These are phyloP conservation scores for Mucor sp. DNA, from an alignment of 371 early-diverging fungal genomes.

Conservation along the genomic window DNA sequence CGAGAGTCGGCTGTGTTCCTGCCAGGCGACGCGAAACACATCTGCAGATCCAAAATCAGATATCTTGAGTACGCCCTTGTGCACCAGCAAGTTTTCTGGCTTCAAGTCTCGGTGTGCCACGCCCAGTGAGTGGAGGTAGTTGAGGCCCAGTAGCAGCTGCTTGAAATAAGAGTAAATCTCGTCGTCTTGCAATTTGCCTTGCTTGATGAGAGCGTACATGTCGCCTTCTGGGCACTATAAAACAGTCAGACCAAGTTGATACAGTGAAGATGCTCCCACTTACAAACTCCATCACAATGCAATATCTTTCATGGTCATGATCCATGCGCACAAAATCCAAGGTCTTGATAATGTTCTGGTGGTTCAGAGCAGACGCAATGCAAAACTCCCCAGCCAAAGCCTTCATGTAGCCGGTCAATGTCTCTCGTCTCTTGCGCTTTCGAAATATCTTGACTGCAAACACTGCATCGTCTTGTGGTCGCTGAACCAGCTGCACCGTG, in stretches of 20 bases:
- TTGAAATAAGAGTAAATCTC: conserved; percentile 43
- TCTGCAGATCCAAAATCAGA: conserved; percentile 93
- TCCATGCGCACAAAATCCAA: conserved; percentile 39
- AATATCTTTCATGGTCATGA: conserved; percentile 32
- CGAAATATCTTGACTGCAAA: conserved; percentile 47
- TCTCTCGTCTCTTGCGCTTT: conserved; percentile 34
- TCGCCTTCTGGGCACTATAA: conserved; percentile 45
- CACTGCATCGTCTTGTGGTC: not conserved
- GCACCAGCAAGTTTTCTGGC: conserved; percentile 64
- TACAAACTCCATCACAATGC: conserved; percentile 53
- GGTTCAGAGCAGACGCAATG: conserved; percentile 26
- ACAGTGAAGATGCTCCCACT: not conserved
- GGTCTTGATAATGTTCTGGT: conserved; percentile 24
- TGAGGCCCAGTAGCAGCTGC: conserved; percentile 72
- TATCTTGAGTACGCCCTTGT: conserved; percentile 60
- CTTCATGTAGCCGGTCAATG: conserved; percentile 31
- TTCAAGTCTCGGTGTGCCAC: conserved; percentile 84
- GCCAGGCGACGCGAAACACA: conserved; percentile 85
- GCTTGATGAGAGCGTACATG: conserved; percentile 31
- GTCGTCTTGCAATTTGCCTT: conserved; percentile 24
- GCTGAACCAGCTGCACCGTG: conserved; percentile 10
- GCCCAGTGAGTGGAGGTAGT: conserved; percentile 69
- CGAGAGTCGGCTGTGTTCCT: conserved; percentile 64
- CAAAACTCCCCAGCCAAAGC: conserved; percentile 45
- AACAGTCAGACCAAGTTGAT: too few species aligned